Percentiles rank a stretch among this genome's conserved stretches.
Conservation (phyloP, 306 rosid genomes). For the Alnus rubra region DNA sequence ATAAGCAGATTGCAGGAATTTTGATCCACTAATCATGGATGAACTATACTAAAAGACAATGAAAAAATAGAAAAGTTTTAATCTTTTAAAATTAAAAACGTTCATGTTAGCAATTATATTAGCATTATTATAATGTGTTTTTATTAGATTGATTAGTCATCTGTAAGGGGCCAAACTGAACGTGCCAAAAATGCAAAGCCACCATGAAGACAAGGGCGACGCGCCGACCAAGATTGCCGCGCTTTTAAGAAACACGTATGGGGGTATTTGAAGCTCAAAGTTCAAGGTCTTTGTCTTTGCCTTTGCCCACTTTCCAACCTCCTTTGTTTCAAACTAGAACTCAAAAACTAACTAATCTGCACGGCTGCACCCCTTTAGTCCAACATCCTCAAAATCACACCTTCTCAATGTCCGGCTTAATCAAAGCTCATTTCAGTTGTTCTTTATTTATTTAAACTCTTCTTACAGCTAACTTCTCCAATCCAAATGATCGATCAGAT, state of each 20-base stretch:
- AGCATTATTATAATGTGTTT: no score
- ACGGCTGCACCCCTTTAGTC: conserved; percentile 1
- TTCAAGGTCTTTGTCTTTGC: conserved; percentile 17
- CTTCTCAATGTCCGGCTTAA: background rate
- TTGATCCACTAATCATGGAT: no score
- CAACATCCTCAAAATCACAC: background rate
- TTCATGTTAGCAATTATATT: no score
- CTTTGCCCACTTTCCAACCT: background rate
- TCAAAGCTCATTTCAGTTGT: background rate
- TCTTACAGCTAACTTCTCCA: background rate
- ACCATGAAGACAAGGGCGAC: background rate
- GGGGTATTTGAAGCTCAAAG: conserved; percentile 11
- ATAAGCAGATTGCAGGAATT: no score
- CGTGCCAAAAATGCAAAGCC: background rate
- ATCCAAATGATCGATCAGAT: background rate
- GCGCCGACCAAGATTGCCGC: conserved; percentile 13
- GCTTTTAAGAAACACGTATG: conserved; percentile 10
- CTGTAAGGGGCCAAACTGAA: background rate
- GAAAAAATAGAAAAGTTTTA: no score
- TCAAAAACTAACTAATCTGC: background rate
- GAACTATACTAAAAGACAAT: no score
- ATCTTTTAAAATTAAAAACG: no score
- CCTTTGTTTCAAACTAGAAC: background rate
- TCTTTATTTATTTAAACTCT: background rate
- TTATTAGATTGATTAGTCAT: background rate